Base-by-base conservation (phyloP, 768 basidiomycete genomes). In the Termitomyces bulborhizus region DNA sequence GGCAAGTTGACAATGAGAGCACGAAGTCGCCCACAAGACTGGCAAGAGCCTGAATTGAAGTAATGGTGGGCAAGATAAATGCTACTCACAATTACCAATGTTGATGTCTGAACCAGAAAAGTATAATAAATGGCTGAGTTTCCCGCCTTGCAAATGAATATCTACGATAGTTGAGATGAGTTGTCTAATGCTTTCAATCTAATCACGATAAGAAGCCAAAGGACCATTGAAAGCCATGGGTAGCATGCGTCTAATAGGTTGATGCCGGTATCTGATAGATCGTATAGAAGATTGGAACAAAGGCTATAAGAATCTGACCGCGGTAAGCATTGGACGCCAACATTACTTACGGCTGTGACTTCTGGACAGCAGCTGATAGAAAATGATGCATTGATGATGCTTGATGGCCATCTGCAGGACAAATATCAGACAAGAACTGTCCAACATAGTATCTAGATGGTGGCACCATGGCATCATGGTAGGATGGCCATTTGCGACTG, bases 401-500 rank as follows among this genome's bases (percentile, higher is more conserved):
- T 21, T n/a, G 11, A 6, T 21, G 46, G 18, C 3, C 11, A 24
- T 15, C 13, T 8, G 32, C 8, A 46, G 3, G n/a, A 46, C 12
- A 9, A 34, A 24, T 21, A 5, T 21, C 6, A 7, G 37, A 49
- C 34, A 49, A 12, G 6, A 13, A 21, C 13, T 37, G 7, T 1
- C 16, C n/a, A n/a, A 32, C 16, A 31, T 31, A 18, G 21, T 24
- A 6, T 44, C 21, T 44, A 15, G n/a, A 47, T 36, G 26, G 57
- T 60, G 55, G 78, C 65, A 39, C 71, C 67, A 57, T 76, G 73
- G 67, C 21, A 21, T 2, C 21, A 21, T 21, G 21, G 21, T 77
- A 79, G 29, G 47, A 76, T 77, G 50, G 68, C 62, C 46, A 81
- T 65, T 64, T 78, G 77, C 37, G 58, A 62, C 57, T 80, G 78